These are phyloP conservation scores for Bipolaris cookei DNA, from an alignment of 2,329 filamentous ascomycete species.

Conservation along the genomic window DNA sequence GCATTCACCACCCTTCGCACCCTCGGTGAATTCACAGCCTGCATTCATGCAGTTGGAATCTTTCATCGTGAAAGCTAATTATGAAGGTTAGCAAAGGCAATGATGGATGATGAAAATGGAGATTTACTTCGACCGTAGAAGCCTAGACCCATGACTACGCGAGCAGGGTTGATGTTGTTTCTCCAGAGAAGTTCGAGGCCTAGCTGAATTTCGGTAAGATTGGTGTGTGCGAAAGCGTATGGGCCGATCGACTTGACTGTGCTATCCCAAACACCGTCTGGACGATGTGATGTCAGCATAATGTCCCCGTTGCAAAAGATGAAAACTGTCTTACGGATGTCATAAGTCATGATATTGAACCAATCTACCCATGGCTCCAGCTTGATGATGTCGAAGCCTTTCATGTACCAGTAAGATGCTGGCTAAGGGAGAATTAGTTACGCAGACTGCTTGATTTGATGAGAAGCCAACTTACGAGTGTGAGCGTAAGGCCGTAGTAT, in stretches of 20 bases:
- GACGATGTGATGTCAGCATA: too few relatives aligned
- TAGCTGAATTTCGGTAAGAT: slow-evolving; percentile 55
- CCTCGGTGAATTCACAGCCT: slow-evolving; percentile 12
- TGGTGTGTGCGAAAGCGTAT: slow-evolving; percentile 50
- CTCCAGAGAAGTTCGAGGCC: slow-evolving; percentile 56
- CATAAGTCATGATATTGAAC: slow-evolving; percentile 56
- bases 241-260: slow-evolving; percentile 20
- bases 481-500: slow-evolving; percentile 18
- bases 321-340: slow-evolving; percentile 42
- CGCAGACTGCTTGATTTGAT: too few relatives aligned
- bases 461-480: slow-evolving; percentile 3
- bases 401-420: slow-evolving; percentile 31
- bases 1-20: slow-evolving; percentile 7
- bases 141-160: slow-evolving; percentile 53
- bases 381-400: slow-evolving; percentile 30
- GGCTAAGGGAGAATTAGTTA: slow-evolving; percentile 1
- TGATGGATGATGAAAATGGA: too few relatives aligned
- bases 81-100: too few relatives aligned
- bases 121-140: slow-evolving; percentile 51
- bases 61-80: slow-evolving; percentile 28
- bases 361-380: slow-evolving; percentile 41
- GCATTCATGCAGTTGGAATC: slow-evolving; percentile 18
- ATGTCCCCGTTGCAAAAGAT: too few relatives aligned
- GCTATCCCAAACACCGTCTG: slow-evolving; percentile 50
- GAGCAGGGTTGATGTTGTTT: slow-evolving; percentile 48